These are phyloP conservation scores for Diaporthe sp. DNA, from an alignment of 2,329 filamentous ascomycete species.

Conservation along the genomic window DNA sequence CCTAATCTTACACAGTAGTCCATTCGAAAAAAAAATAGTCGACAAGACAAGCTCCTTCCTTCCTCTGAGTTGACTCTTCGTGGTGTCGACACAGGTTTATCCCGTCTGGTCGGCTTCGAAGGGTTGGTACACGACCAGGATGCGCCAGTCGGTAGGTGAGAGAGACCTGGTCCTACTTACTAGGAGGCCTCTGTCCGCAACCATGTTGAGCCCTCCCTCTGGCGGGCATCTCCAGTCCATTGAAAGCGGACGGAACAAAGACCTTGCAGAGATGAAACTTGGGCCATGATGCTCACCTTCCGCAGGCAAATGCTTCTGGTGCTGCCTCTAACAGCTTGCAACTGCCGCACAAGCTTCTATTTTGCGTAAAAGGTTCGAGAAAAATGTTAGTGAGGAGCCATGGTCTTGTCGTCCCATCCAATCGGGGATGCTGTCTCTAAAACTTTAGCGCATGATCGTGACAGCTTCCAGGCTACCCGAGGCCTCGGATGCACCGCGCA, in stretches of 20 bases:
- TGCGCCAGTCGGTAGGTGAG: neutral
- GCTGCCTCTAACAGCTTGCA: neutral
- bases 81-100: neutral
- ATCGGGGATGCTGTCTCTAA: neutral
- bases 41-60: slow-evolving; percentile 1
- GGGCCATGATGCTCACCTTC: neutral
- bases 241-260: neutral
- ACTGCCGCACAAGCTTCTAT: neutral
- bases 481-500: neutral
- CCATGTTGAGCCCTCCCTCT: neutral
- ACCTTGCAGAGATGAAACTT: neutral
- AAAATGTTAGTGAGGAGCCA: neutral
- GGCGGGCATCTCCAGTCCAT: neutral
- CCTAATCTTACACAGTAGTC: neutral
- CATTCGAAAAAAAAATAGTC: neutral
- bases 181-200: slow-evolving; percentile 7
- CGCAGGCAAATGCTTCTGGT: neutral
- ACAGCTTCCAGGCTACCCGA: neutral
- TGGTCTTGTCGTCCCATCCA: slow-evolving; percentile 3
- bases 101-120: neutral
- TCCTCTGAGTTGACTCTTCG: neutral
- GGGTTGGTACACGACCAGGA: neutral
- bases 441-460: neutral
- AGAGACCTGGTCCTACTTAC: neutral
- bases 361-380: neutral